phyloP scores from a whole-genome alignment of 768 basidiomycete genomes.

The Leccinum barrowsii region DNA sequence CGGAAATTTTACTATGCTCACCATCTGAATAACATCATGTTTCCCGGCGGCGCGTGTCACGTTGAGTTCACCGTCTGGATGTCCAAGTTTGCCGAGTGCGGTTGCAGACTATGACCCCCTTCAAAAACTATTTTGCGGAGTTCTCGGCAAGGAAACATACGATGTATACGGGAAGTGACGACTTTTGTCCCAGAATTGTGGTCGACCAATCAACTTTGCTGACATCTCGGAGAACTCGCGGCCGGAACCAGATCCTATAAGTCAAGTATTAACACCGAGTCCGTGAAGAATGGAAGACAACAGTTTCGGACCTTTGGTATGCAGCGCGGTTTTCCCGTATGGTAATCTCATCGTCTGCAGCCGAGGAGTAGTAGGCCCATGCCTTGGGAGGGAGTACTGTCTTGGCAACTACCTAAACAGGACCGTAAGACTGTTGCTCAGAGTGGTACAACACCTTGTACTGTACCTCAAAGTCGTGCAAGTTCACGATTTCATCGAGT shows the following conservation, averaged over 20 bases:
- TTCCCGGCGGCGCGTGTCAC: slow-evolving; percentile 86
- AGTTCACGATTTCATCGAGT: slow-evolving; percentile 73
- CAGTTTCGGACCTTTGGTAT: slow-evolving; percentile 63
- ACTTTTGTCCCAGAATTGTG: slow-evolving; percentile 69
- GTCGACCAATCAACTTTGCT: slow-evolving; percentile 79
- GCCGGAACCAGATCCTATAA: slow-evolving; percentile 79
- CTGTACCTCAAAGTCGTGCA: slow-evolving; percentile 91
- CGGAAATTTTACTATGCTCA: slow-evolving; percentile 26
- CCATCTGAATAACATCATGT: slow-evolving; percentile 74
- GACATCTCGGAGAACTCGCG: slow-evolving; percentile 78
- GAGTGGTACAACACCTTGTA: slow-evolving; percentile 19
- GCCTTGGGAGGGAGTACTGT: slow-evolving; percentile 76
- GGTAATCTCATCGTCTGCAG: slow-evolving; percentile 90
- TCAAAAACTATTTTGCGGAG: not conserved
- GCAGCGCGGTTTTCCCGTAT: slow-evolving; percentile 83
- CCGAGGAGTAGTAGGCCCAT: slow-evolving; percentile 93
- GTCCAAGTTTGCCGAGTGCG: slow-evolving; percentile 89
- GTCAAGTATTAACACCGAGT: not conserved
- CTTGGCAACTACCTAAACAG: slow-evolving; percentile 67
- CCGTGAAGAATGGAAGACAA: not conserved
- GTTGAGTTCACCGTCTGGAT: slow-evolving; percentile 92
- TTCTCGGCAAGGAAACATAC: slow-evolving; percentile 38
- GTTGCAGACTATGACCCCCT: slow-evolving; percentile 58
- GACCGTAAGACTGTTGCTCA: not conserved
- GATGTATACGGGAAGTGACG: slow-evolving; percentile 75